Percentiles rank a stretch among this genome's conserved stretches.
phyloP scores from a whole-genome alignment of 306 rosid genomes.

The Neltuma alba region DNA sequence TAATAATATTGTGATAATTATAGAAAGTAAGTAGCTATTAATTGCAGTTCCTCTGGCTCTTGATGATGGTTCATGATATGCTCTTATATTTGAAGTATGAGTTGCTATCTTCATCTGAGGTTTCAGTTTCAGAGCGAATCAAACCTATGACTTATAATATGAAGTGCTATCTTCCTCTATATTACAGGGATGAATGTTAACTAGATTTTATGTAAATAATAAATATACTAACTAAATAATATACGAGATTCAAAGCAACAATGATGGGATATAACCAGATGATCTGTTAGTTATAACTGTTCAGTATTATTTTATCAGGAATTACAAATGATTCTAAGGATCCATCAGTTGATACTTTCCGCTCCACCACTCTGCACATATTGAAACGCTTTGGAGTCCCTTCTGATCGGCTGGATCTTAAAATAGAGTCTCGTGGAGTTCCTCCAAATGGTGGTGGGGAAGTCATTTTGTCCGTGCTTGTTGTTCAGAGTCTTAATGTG shows the following conservation, averaged over 20 bases:
- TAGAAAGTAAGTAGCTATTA: no score
- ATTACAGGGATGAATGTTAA: background rate
- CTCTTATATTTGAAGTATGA: background rate
- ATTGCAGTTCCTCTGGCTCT: no score
- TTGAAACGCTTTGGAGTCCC: conserved; percentile 88
- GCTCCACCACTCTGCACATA: conserved; percentile 64
- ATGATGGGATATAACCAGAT: background rate
- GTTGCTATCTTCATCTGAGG: no score
- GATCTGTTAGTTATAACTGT: background rate
- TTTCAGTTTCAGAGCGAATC: no score
- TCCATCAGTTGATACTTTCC: conserved; percentile 81
- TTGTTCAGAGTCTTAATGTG: no score
- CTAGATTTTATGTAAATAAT: background rate
- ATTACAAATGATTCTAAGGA: conserved; percentile 86
- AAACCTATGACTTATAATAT: no score
- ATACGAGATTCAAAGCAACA: conserved; percentile 14
- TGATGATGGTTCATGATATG: no score
- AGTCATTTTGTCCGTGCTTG: conserved; percentile 63
- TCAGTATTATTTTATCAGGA: conserved; percentile 50
- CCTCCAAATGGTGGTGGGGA: conserved; percentile 93
- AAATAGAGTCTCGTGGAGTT: conserved; percentile 77
- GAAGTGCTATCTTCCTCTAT: background rate
- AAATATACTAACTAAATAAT: background rate
- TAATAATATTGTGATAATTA: no score
- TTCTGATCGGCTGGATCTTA: conserved; percentile 62